A percentile compares a stretch with the other conserved stretches of the same genome.
Evolutionary conservation across 371 early-diverging fungal genomes (phyloP).

Genomic region (Actinomortierella ambigua): DNA sequence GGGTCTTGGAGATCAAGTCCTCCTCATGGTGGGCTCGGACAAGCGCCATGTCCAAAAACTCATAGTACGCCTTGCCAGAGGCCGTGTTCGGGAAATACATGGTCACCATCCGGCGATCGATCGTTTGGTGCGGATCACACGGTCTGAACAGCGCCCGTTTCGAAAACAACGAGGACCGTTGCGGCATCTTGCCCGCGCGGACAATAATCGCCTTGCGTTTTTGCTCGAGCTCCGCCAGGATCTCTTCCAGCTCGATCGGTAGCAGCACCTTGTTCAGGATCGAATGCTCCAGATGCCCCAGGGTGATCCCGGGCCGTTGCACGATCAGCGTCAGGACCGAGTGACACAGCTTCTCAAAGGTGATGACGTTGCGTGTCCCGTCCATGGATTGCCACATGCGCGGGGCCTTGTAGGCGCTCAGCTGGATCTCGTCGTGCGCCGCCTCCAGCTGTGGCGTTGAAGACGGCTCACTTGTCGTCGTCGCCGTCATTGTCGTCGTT

Average conservation of each 20-base stretch:
- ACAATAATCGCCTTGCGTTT: conserved; percentile 12
- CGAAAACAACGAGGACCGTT: conserved; percentile 17
- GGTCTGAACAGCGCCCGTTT: conserved; percentile 9
- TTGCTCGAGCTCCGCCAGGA: conserved; percentile 30
- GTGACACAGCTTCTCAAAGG: conserved; percentile 30
- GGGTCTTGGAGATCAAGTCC: too few species aligned
- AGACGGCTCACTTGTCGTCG: conserved; percentile 3
- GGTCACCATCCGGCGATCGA: conserved; percentile 34
- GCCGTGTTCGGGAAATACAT: conserved; percentile 16
- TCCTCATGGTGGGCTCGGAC: background rate
- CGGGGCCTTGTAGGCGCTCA: conserved; percentile 16
- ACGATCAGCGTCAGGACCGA: conserved; percentile 30
- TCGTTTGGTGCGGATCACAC: conserved; percentile 25
- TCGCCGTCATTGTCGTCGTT: too few species aligned
- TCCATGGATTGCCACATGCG: conserved; percentile 39
- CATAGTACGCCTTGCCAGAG: conserved; percentile 15
- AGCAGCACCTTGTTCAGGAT: conserved; percentile 25
- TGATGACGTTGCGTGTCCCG: conserved; percentile 9
- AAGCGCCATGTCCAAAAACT: conserved; percentile 22
- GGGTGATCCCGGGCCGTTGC: conserved; percentile 27
- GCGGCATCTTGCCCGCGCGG: conserved; percentile 13
- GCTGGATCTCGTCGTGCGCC: background rate
- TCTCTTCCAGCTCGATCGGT: conserved; percentile 28
- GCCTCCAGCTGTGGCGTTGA: background rate
- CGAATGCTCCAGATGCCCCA: conserved; percentile 13